These are phyloP conservation scores for Ceratocystis colombiana DNA, from an alignment of 2,329 filamentous ascomycete genomes.

Conservation along the genomic window DNA sequence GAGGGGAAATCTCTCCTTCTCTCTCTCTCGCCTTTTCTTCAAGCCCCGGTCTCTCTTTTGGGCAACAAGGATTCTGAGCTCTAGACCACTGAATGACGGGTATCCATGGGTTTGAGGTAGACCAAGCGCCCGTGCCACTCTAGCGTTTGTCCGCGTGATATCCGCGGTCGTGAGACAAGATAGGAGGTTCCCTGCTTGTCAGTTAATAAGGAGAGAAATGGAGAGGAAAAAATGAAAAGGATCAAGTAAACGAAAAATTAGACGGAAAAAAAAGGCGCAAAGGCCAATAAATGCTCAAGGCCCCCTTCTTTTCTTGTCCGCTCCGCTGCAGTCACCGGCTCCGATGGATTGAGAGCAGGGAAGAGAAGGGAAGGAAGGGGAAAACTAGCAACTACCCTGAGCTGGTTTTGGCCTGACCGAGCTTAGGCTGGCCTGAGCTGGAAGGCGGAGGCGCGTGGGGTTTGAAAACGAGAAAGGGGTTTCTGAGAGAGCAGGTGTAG, in stretches of 20 bases:
- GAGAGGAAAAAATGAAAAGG: not conserved
- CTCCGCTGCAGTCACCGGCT: not conserved
- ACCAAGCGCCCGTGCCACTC: constrained; percentile 11
- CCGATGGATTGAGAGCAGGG: not conserved
- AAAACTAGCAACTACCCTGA: constrained; percentile 10
- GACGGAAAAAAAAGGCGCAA: not conserved
- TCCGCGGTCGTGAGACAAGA: not conserved
- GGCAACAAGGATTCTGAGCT: not conserved
- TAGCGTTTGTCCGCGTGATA: constrained; percentile 15
- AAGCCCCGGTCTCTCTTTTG: constrained; percentile 2
- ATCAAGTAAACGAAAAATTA: not conserved
- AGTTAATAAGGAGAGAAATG: not conserved
- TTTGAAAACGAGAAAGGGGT: not conserved
- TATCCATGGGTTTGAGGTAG: not conserved
- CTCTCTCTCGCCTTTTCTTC: not conserved
- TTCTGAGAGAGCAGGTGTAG: not conserved
- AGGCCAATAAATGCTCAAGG: not conserved
- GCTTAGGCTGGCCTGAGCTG: not conserved
- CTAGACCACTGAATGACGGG: not conserved
- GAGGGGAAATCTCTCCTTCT: not conserved
- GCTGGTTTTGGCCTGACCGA: not conserved
- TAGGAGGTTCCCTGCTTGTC: not conserved
- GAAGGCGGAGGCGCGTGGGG: constrained; percentile 7
- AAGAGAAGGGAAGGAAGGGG: constrained; percentile 2
- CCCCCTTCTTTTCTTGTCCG: not conserved